Conservation (phyloP, 148 eudicot genomes). For the Limonium bicolor region DNA sequence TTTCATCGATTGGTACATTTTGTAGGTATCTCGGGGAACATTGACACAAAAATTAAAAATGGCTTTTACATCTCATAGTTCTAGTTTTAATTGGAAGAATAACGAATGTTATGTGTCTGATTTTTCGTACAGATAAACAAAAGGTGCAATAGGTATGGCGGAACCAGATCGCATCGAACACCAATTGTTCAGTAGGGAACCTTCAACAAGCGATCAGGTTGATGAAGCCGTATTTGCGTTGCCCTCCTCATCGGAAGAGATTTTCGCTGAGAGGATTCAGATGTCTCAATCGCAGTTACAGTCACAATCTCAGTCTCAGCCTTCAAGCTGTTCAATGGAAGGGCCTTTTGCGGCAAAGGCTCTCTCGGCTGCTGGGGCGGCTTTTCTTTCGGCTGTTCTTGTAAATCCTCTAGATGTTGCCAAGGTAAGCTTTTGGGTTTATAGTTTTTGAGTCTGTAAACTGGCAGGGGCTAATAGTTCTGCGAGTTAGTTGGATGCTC, state of each 20-base stretch:
- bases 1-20: no score
- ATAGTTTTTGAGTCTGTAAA: no score
- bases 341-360: conserved; percentile 42
- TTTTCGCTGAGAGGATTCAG: conserved; percentile 11
- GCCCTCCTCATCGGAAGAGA: conserved; percentile 13
- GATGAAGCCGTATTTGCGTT: conserved; percentile 6
- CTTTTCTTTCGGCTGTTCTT: conserved; percentile 71
- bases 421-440: conserved; percentile 40
- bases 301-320: conserved; percentile 4
- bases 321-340: conserved; percentile 10
- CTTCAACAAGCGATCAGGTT: conserved; percentile 11
- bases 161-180: conserved; percentile 14
- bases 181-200: conserved; percentile 20
- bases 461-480: no score
- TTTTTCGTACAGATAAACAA: no score
- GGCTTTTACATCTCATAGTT: no score
- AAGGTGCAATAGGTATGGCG: no score
- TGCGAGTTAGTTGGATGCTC: no score
- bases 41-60: no score
- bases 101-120: no score
- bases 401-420: conserved; percentile 97
- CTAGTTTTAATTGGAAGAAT: no score
- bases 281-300: conserved; percentile 6
- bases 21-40: no score
- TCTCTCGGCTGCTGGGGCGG: conserved; percentile 91